Evolutionary conservation across 164 flowering plant genomes (phyloP), one percentile per base, ranked within the genome.

Genomic region (Macadamia integrifolia): DNA sequence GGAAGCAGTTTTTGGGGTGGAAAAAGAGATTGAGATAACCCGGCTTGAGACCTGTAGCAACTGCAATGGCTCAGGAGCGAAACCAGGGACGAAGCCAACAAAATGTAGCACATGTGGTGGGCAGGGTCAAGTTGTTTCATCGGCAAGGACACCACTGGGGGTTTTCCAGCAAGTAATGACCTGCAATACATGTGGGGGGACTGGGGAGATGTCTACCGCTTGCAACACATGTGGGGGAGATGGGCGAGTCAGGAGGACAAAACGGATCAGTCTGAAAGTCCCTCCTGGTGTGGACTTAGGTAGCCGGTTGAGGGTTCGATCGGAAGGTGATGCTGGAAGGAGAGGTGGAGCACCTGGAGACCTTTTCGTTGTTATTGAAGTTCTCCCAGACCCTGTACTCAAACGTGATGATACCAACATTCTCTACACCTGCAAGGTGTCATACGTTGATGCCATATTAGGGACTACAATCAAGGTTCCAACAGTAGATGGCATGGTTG

Each of bases 271-370:
- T 75, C 78, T 92, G 42, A 94, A 90, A 71, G 95, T 94, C 62
- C 98, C 97, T 0, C 86, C 97, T 28, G 97, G 98, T 65, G 97
- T 94, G 61, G 97, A 92, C 74, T 76, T 90, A 1, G 97, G 97
- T 9, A 88, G 93, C 79, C 86, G 93, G 48, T 73, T 94, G 66
- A 79, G 97, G 76, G 96, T 92, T 46, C 84, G 95, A 8, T 81
- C 82, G 12, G 97, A 94, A 77, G 98, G 98, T 23, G 87, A 86
- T 80, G 87, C 97, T 29, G 98, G 98, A 17, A 79, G 81, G 62
- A 81, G 79, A 72, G 98, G 97, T 32, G 98, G 98, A 40, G 71
- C 87, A 0, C 92, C 97, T 1, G 98, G 98, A 30, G 97, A 94
- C 74, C 90, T 94, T 2, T 90, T 81, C 68, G 97, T 90, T 6